Percentiles rank a stretch among this genome's conserved stretches.
phyloP scores from a whole-genome alignment of 179 eudicot species.

The Vitellaria paradoxa region DNA sequence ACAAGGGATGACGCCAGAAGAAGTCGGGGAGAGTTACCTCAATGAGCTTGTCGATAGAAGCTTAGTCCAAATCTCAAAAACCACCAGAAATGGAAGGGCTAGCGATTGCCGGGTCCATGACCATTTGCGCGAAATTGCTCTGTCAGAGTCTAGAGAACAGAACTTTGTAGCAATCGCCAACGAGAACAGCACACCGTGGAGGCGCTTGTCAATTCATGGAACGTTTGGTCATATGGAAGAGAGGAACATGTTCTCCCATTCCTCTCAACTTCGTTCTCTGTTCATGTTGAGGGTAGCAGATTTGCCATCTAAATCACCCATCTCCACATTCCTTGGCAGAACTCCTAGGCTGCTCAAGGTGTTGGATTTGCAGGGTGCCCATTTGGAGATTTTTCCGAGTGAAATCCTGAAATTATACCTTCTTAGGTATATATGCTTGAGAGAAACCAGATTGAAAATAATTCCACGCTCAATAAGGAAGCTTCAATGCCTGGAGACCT shows the following conservation, averaged over 20 bases:
- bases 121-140: conserved; percentile 13
- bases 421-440: conserved; percentile 20
- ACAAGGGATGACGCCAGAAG: conserved; percentile 20
- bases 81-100: conserved; percentile 1
- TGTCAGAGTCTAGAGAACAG: conserved; percentile 14
- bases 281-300: conserved; percentile 8
- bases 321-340: neutral
- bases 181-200: neutral
- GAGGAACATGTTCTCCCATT: neutral
- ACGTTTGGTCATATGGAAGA: neutral
- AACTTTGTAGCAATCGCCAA: conserved; percentile 5
- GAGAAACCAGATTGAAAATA: conserved; percentile 5
- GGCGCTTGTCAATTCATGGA: conserved; percentile 15
- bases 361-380: conserved; percentile 11
- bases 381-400: conserved; percentile 5
- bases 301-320: neutral
- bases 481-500: conserved; percentile 17
- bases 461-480: conserved; percentile 20
- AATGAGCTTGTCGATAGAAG: conserved; percentile 23
- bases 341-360: conserved; percentile 16
- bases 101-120: conserved; percentile 17
- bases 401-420: neutral
- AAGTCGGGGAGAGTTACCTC: conserved; percentile 21
- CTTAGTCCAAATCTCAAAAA: conserved; percentile 15
- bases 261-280: conserved; percentile 15